Percentiles rank a stretch among this genome's conserved stretches.
phyloP scores from a whole-genome alignment of 768 basidiomycete species.

The Lentinula sp. region DNA sequence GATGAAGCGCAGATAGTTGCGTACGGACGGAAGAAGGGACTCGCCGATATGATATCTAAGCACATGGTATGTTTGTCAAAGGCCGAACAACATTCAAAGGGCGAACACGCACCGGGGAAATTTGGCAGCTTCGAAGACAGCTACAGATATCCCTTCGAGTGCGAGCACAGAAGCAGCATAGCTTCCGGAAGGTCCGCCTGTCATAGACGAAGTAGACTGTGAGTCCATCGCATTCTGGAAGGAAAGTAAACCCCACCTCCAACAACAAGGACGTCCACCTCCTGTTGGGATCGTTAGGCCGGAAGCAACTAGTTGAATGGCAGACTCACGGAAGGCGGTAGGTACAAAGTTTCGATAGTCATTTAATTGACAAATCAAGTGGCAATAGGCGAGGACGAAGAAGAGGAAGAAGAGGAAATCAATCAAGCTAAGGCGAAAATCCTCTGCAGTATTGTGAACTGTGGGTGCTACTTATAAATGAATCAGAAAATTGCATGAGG shows the following conservation, averaged over 20 bases:
- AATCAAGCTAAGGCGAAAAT: background rate
- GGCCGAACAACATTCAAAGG: background rate
- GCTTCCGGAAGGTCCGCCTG: conserved; percentile 22
- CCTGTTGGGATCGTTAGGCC: conserved; percentile 17
- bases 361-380: background rate
- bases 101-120: conserved; percentile 15
- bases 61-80: background rate
- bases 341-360: background rate
- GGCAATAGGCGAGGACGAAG: background rate
- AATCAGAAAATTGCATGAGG: background rate
- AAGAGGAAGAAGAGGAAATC: background rate
- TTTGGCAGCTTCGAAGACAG: conserved; percentile 18
- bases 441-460: no score
- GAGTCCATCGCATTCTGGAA: background rate
- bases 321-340: background rate
- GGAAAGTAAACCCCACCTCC: conserved; percentile 16
- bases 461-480: background rate
- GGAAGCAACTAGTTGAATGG: background rate
- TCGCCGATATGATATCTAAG: conserved; percentile 55
- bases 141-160: conserved; percentile 22
- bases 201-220: background rate
- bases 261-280: conserved; percentile 38
- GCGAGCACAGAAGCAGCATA: conserved; percentile 23
- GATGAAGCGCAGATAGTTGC: conserved; percentile 53
- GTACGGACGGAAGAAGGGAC: conserved; percentile 53